Evolutionary conservation across 495 filamentous ascomycete species (phyloP).

Genomic region (Tuber magnatum): DNA sequence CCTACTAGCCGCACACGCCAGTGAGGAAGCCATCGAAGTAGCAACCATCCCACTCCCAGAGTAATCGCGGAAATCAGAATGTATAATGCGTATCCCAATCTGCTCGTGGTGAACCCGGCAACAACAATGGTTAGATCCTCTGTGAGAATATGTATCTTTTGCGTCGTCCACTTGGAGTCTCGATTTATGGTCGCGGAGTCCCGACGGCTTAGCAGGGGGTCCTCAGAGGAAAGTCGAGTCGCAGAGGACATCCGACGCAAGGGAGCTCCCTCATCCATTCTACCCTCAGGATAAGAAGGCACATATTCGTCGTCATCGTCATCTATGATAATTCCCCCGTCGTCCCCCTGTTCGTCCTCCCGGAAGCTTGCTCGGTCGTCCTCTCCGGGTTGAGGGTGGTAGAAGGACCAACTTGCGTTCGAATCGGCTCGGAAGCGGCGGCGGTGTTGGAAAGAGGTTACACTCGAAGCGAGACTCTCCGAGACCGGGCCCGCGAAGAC

Average conservation of each 20-base stretch:
- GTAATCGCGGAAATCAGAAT: slow-evolving; percentile 60
- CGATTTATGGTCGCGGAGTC: slow-evolving; percentile 56
- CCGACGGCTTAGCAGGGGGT: slow-evolving; percentile 62
- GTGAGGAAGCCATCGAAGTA: slow-evolving; percentile 81
- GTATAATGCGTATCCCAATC: slow-evolving; percentile 61
- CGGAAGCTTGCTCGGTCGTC: slow-evolving; percentile 50
- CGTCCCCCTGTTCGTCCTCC: slow-evolving; percentile 43
- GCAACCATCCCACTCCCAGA: slow-evolving; percentile 67
- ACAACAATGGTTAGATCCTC: slow-evolving; percentile 92
- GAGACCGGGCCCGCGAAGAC: slow-evolving; percentile 89
- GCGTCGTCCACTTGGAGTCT: slow-evolving; percentile 55
- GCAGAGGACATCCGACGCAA: slow-evolving; percentile 52
- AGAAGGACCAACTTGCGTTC: slow-evolving; percentile 82
- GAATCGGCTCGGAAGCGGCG: slow-evolving; percentile 66
- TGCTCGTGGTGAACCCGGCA: slow-evolving; percentile 76
- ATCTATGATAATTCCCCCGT: slow-evolving; percentile 50
- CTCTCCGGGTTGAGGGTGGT: slow-evolving; percentile 52
- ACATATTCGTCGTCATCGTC: slow-evolving; percentile 49
- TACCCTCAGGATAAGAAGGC: slow-evolving; percentile 44
- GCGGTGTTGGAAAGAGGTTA: slow-evolving; percentile 79
- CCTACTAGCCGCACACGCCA: slow-evolving; percentile 77
- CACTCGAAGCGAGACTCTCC: slow-evolving; percentile 86
- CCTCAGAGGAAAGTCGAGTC: slow-evolving; percentile 58
- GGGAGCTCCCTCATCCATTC: slow-evolving; percentile 43
- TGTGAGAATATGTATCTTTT: slow-evolving; percentile 85